phyloP scores from a whole-genome alignment of 1,284 basidiomycete species.

The Singerocomus inundabilis region DNA sequence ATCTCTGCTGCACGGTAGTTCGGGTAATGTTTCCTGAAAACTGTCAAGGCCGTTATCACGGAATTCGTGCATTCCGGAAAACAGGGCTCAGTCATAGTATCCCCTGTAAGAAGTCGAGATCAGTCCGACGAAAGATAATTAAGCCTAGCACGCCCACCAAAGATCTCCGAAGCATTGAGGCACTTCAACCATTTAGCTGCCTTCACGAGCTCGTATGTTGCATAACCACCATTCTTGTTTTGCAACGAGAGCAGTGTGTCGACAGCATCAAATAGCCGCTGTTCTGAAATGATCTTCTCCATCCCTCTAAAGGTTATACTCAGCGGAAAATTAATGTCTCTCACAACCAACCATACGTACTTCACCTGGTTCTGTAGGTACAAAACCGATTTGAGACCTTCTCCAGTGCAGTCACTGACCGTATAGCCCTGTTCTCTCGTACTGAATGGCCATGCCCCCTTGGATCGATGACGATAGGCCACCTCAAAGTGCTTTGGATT shows the following conservation, averaged over 20 bases:
- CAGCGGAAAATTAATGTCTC: neutral
- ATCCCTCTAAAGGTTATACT: slow-evolving; percentile 51
- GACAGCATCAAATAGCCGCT: slow-evolving; percentile 82
- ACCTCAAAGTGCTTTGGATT: slow-evolving; percentile 75
- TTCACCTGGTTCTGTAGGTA: slow-evolving; percentile 84
- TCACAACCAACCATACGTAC: slow-evolving; percentile 43
- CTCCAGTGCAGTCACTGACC: slow-evolving; percentile 94
- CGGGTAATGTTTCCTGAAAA: slow-evolving; percentile 82
- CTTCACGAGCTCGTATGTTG: slow-evolving; percentile 90
- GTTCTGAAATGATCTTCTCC: slow-evolving; percentile 71
- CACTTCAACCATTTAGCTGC: slow-evolving; percentile 79
- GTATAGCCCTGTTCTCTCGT: slow-evolving; percentile 96
- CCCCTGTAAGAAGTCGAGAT: slow-evolving; percentile 45
- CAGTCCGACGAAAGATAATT: slow-evolving; percentile 1
- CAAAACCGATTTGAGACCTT: slow-evolving; percentile 90
- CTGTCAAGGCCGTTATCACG: slow-evolving; percentile 80
- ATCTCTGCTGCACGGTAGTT: slow-evolving; percentile 82
- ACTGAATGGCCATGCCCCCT: slow-evolving; percentile 95
- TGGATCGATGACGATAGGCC: slow-evolving; percentile 84
- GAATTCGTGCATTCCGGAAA: slow-evolving; percentile 98
- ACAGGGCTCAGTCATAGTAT: slow-evolving; percentile 92
- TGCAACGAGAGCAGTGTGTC: slow-evolving; percentile 90
- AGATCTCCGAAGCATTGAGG: slow-evolving; percentile 92
- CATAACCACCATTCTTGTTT: slow-evolving; percentile 88
- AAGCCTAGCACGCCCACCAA: slow-evolving; percentile 50